Evolutionary conservation across 2,329 filamentous ascomycete genomes (phyloP).

Genomic region (Taxawa tesnikishii): DNA sequence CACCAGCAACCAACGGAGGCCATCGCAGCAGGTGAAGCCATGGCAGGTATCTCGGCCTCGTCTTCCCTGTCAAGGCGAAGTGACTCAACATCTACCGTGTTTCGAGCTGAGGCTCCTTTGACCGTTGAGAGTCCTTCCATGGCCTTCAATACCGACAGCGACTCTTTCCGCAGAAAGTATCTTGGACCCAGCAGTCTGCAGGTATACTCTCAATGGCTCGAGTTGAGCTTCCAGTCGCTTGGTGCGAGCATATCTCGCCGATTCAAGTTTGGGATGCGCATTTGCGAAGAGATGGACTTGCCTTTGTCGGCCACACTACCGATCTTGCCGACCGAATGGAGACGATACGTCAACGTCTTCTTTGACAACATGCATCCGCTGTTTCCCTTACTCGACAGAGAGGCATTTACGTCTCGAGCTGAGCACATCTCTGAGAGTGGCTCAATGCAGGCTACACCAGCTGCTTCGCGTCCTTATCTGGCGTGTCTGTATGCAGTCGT

Average conservation of each 20-base stretch:
- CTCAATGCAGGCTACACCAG: background rate
- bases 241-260: background rate
- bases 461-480: background rate
- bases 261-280: constrained; percentile 1
- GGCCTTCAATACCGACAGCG: background rate
- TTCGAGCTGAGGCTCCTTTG: no score
- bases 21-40: no score
- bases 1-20: no score
- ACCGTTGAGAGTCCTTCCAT: no score
- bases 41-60: no score
- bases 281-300: constrained; percentile 1
- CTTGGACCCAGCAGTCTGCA: constrained; percentile 8
- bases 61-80: no score
- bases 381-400: background rate
- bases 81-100: no score
- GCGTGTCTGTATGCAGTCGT: constrained; percentile 2
- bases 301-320: constrained; percentile 1
- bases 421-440: background rate
- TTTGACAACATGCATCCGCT: background rate
- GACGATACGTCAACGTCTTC: background rate
- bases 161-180: constrained; percentile 3
- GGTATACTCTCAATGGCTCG: constrained; percentile 8
- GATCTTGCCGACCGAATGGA: background rate
- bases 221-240: constrained; percentile 2
- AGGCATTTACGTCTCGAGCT: background rate